These are phyloP conservation scores for Kwoniella pini DNA, from an alignment of 768 basidiomycete genomes.

Conservation along the genomic window DNA sequence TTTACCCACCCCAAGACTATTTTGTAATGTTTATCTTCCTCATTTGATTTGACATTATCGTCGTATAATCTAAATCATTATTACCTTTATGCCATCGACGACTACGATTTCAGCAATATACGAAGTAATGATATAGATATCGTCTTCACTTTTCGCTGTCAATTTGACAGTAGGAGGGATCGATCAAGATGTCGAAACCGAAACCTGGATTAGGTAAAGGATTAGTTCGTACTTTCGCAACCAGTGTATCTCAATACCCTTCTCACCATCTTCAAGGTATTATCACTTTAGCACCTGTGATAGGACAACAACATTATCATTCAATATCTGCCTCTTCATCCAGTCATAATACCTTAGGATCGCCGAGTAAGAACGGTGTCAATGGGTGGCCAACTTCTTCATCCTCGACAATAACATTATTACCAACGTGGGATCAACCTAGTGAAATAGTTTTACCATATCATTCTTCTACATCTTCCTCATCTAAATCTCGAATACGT, in stretches of 20 bases:
- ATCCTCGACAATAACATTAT: conserved; percentile 24
- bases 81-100: no score
- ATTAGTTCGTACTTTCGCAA: conserved; percentile 37
- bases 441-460: conserved; percentile 16
- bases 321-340: conserved; percentile 9
- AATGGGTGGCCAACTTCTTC: conserved; percentile 13
- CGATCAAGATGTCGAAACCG: conserved; percentile 38
- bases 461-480: neutral
- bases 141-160: no score
- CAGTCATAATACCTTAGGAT: neutral
- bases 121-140: neutral
- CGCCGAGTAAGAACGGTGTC: neutral
- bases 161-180: neutral
- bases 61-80: neutral
- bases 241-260: conserved; percentile 22
- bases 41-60: neutral
- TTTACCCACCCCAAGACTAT: no score
- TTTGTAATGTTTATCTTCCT: neutral
- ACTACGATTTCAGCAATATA: neutral
- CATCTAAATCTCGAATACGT: neutral
- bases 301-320: conserved; percentile 16
- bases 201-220: conserved; percentile 45
- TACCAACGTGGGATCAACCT: conserved; percentile 34
- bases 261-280: conserved; percentile 2
- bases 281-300: conserved; percentile 23